Base-by-base conservation (phyloP, 1,284 basidiomycete species). In the Sanghuangporus sanghuang region DNA sequence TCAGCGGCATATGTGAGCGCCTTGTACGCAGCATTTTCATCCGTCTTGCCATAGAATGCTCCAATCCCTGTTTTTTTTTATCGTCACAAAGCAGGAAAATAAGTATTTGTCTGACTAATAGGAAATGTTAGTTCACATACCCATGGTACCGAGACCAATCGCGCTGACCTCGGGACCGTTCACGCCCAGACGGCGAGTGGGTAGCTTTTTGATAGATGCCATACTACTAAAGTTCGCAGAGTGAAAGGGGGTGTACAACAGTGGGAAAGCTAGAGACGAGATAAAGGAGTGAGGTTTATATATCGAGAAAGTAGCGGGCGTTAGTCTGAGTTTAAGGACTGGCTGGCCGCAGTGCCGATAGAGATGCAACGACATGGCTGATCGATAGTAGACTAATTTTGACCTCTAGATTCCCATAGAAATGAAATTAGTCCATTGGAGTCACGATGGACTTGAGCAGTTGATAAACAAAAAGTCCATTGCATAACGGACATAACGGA, bases 61-160 rank as follows among this genome's bases (percentile, higher is more conserved):
- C 61, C 61, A 49, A 62, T 62, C 9, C 61, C 61, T 62, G 18
- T 42, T 42, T n/a, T n/a, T n/a, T n/a, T n/a, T 9, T 2, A 12
- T 23, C 14, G 2, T 6, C 11, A 27, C 21, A 53, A 53, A 3
- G 32, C 50, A 12, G 38, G 9, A 55, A 55, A 35, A 11, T 8
- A 21, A 27, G 35, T 3, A 12, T 38, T 9, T 50, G 48, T 50
- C 8, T 50, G 48, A 21, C 12, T 21, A 27, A 8, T 23, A 55
- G 7, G 44, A 46, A 46, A 46, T n/a, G 7, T 14, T 46, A n/a
- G 16, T n/a, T 2, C 16, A n/a, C 57, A 9, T 48, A 62, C 61
- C 61, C 61, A 62, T 62, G 11, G 61, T 62, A 11, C 61, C 61
- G 11, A 62, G 32, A 6, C 61, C 61, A 23, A 62, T 59, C 16